A percentile compares a stretch with the other conserved stretches of the same genome.
Evolutionary conservation across 164 flowering plant genomes (phyloP).

Genomic region (Tinospora cordifolia): DNA sequence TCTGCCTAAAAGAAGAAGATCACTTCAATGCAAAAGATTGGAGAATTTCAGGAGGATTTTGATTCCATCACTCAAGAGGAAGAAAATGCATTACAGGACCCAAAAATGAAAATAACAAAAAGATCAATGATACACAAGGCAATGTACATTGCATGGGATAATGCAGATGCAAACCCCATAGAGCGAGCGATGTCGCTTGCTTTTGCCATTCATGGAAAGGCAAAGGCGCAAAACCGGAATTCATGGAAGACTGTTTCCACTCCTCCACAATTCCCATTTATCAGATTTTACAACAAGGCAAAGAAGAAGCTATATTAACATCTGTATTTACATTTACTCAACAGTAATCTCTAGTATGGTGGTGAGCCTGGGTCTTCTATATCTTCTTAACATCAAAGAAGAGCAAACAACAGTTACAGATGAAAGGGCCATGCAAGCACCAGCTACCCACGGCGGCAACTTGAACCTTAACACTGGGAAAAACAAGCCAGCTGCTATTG

Average conservation of each 20-base stretch:
- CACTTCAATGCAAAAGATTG: background rate
- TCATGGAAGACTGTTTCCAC: too few species aligned
- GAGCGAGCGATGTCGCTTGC: background rate
- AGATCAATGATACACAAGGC: background rate
- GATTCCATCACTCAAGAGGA: background rate
- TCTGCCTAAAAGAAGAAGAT: too few species aligned
- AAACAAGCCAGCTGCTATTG: constrained; percentile 89
- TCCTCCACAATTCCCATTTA: background rate
- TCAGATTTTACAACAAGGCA: background rate
- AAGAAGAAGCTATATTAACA: background rate
- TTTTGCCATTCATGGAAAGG: background rate
- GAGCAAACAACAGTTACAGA: constrained; percentile 97
- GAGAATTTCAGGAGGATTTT: background rate
- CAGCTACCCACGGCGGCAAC: constrained; percentile 97
- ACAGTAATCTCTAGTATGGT: constrained; percentile 76
- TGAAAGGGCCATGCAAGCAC: constrained; percentile 97
- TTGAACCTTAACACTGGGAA: constrained; percentile 51
- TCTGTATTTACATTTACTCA: constrained; percentile 36
- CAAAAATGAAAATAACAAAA: background rate
- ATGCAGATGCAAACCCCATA: background rate
- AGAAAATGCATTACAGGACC: background rate
- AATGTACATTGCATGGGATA: background rate
- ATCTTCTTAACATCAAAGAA: constrained; percentile 84
- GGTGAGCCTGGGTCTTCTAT: constrained; percentile 82
- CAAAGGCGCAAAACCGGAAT: background rate